A percentile compares a stretch with the other conserved stretches of the same genome.
Conservation (phyloP, 2,329 filamentous ascomycete genomes). For the Diaporthe citrichinensis region DNA sequence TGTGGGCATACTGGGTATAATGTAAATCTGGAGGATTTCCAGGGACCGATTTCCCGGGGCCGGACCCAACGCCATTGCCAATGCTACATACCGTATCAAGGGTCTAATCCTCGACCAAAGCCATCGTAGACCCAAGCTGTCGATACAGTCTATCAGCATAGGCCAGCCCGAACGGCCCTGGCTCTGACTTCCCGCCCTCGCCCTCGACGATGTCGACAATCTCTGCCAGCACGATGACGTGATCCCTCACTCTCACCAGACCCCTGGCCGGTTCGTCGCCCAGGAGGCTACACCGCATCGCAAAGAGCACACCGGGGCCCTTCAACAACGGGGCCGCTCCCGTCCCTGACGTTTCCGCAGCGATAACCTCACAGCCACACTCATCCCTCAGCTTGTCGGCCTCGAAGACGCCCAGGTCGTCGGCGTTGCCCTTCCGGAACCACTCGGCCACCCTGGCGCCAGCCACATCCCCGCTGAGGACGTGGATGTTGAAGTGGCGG, state of each 20-base stretch:
- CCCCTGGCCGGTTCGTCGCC: conserved; percentile 56
- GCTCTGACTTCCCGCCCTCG: conserved; percentile 39
- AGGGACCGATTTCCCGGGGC: not conserved
- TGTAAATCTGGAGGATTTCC: not conserved
- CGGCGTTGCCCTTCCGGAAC: conserved; percentile 65
- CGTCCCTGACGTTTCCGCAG: conserved; percentile 41
- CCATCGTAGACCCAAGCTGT: conserved; percentile 56
- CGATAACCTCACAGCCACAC: conserved; percentile 45
- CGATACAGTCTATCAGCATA: conserved; percentile 66
- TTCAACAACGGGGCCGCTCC: conserved; percentile 59
- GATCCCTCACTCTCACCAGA: conserved; percentile 63
- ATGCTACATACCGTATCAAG: not conserved
- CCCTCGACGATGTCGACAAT: conserved; percentile 61
- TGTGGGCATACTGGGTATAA: not conserved
- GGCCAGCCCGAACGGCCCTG: conserved; percentile 60
- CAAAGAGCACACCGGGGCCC: conserved; percentile 67
- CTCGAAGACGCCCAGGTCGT: conserved; percentile 54
- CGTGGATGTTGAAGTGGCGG: conserved; percentile 67
- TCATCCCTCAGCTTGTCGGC: conserved; percentile 47
- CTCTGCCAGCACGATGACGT: conserved; percentile 67
- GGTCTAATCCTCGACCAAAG: conserved; percentile 36
- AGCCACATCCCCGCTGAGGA: conserved; percentile 61
- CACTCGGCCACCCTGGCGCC: conserved; percentile 67
- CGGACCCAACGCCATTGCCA: not conserved
- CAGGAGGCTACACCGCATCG: conserved; percentile 58